Conservation (phyloP, 192 early-diverging fungal species). For the Gonapodya prolifera region DNA sequence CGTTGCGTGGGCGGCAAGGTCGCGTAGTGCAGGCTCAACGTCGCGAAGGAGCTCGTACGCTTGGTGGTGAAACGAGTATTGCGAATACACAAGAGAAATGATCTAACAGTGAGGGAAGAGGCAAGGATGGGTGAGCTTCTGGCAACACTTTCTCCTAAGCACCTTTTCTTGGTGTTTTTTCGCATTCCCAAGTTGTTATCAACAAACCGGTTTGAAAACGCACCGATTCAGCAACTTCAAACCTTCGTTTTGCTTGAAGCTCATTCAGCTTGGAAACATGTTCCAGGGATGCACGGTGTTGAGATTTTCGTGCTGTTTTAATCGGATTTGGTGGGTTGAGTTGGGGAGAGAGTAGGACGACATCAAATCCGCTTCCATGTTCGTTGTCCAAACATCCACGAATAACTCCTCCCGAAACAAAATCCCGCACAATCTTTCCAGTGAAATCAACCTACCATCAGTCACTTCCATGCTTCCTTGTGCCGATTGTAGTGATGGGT, state of each 20-base stretch:
- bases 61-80: constrained; percentile 72
- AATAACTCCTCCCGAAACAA: too few species aligned
- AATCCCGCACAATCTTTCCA: too few species aligned
- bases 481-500: background rate
- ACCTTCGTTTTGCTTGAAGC: constrained; percentile 56
- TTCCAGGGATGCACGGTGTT: constrained; percentile 47
- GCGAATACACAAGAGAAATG: constrained; percentile 68
- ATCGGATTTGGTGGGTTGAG: background rate
- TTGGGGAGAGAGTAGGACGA: background rate
- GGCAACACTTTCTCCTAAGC: constrained; percentile 1
- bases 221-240: constrained; percentile 43
- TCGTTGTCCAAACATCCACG: too few species aligned
- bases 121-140: background rate
- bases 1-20: constrained; percentile 33
- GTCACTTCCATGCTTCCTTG: background rate
- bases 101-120: constrained; percentile 36
- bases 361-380: background rate
- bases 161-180: background rate
- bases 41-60: constrained; percentile 65
- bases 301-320: constrained; percentile 42
- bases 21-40: constrained; percentile 69
- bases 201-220: background rate
- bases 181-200: background rate
- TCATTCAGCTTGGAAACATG: constrained; percentile 60
- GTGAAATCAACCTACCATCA: background rate